Evolutionary conservation across 169 alveolate genomes (phyloP).

Genomic region (Perkinsus olseni): DNA sequence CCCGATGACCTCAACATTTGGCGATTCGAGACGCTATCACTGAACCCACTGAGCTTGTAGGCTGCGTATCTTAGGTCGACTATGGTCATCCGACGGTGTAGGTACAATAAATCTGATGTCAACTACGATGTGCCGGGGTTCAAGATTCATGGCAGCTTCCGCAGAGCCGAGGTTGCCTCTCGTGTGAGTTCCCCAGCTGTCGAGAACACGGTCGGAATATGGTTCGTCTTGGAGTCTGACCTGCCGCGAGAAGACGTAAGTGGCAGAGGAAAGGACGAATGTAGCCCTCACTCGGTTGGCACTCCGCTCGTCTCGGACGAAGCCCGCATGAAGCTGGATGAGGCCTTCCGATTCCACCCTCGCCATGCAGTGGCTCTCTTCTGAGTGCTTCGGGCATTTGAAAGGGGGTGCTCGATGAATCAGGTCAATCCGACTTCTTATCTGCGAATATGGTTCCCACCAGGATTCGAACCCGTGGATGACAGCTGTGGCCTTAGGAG

Average conservation of each 20-base stretch:
- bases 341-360: too few species aligned
- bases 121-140: conserved; percentile 5
- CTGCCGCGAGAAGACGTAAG: not conserved
- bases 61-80: not conserved
- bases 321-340: too few species aligned
- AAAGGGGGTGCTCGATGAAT: not conserved
- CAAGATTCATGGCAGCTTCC: conserved; percentile 5
- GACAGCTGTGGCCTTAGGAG: not conserved
- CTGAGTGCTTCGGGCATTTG: too few species aligned
- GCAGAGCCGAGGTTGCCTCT: not conserved
- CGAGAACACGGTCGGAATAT: not conserved
- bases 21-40: not conserved
- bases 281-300: too few species aligned
- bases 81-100: not conserved
- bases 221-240: conserved; percentile 1
- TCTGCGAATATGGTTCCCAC: not conserved
- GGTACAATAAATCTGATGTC: not conserved
- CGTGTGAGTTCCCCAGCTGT: not conserved
- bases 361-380: too few species aligned
- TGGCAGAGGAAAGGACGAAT: not conserved
- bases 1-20: not conserved
- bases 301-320: too few species aligned
- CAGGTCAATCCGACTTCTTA: not conserved
- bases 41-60: not conserved
- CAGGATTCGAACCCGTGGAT: conserved; percentile 3